Evolutionary conservation across 1,139 yeast genomes (phyloP), one percentile per base, ranked within the genome.

Genomic region (Pichia sp.): DNA sequence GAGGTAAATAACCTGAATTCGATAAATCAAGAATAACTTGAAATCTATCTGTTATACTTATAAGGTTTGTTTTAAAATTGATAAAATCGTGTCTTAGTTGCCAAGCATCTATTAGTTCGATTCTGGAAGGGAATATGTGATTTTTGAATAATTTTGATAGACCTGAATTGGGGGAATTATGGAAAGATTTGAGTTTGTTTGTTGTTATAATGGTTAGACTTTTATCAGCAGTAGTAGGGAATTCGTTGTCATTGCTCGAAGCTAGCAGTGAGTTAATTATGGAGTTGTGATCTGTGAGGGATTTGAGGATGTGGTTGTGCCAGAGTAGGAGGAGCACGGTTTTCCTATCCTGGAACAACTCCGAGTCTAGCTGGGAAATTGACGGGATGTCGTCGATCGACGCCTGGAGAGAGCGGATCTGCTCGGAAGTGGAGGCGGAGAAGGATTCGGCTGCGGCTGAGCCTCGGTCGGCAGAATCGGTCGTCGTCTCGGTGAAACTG

Each of bases 31-130:
- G 41, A n/a, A 59, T 36, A 4, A 45, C 35, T 32, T 49, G 49
- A 20, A 49, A 42, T 28, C 46, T 43, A 39, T 51, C 52, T 2
- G 57, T 46, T n/a, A 57, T 32, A 22, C 50, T 50, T 9, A 59
- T 35, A 9, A 54, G 46, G 39, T 57, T 59, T 9, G 54, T 49
- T 38, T 53, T 56, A 39, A 41, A 35, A 3, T 47, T 32, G 11
- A 54, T 52, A 33, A 55, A 53, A 32, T 56, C 60, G 42, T 56
- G 58, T 12, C 56, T 38, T 17, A 55, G 26, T 36, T 56, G 53
- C 63, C 62, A 59, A 2, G 61, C 62, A 40, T 56, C 59, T 18
- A 54, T 45, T 28, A 55, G 50, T 44, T 56, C 61, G 10, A 56
- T 47, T 19, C 51, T 46, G 2, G 59, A 47, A 8, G 54, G 50